A percentile compares a stretch with the other conserved stretches of the same genome.
phyloP scores from a whole-genome alignment of 2,329 filamentous ascomycete genomes.

The Diaporthe eres region DNA sequence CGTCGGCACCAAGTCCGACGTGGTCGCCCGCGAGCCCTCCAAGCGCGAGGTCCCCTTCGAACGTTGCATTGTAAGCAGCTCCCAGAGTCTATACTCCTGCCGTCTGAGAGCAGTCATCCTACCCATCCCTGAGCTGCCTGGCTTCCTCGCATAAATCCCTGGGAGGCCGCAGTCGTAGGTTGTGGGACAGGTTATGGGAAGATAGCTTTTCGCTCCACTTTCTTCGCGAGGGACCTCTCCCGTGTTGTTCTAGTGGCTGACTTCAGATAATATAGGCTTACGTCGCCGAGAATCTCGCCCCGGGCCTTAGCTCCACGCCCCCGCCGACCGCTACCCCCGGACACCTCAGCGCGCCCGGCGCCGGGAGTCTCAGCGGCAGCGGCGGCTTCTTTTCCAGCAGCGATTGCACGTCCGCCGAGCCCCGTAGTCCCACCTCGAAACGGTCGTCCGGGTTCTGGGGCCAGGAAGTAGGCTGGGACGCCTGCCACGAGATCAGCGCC shows the following conservation, averaged over 20 bases:
- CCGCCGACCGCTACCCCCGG: slow-evolving; percentile 67
- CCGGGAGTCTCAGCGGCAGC: slow-evolving; percentile 47
- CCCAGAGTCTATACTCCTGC: neutral
- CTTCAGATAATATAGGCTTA: slow-evolving; percentile 66
- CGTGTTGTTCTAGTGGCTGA: neutral
- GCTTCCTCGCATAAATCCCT: neutral
- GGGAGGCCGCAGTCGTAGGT: neutral
- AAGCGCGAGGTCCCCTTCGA: slow-evolving; percentile 92
- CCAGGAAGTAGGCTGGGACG: slow-evolving; percentile 95
- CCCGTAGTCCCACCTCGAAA: slow-evolving; percentile 73
- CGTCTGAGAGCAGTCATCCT: neutral
- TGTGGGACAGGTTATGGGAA: neutral
- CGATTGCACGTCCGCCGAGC: slow-evolving; percentile 57
- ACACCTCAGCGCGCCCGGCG: slow-evolving; percentile 30
- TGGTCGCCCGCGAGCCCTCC: slow-evolving; percentile 86
- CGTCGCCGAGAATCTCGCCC: slow-evolving; percentile 90
- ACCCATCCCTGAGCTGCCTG: neutral
- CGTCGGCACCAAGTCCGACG: slow-evolving; percentile 94
- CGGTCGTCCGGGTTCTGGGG: slow-evolving; percentile 87
- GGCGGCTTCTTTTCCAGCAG: slow-evolving; percentile 43
- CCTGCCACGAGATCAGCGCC: slow-evolving; percentile 95
- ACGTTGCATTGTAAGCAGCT: slow-evolving; percentile 77
- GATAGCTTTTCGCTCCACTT: too few relatives aligned
- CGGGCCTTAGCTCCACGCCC: slow-evolving; percentile 76
- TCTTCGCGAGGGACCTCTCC: neutral